A percentile compares a stretch with the other conserved stretches of the same genome.
These are phyloP conservation scores for Melastoma candidum DNA, from an alignment of 441 rosid genomes.

Conservation along the genomic window DNA sequence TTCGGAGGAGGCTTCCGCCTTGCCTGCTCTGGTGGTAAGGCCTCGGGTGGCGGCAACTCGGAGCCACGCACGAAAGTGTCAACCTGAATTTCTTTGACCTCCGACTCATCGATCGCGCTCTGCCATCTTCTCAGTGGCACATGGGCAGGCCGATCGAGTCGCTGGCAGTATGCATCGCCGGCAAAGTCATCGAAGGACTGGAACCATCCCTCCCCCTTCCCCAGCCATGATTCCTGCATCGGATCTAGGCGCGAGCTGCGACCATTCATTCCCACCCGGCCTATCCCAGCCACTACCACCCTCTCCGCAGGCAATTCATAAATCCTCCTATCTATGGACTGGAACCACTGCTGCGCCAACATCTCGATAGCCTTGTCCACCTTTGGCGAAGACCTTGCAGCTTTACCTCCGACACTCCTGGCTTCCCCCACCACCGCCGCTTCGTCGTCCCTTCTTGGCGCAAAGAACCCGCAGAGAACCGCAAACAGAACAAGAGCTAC, in stretches of 20 bases:
- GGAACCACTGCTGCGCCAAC: slow-evolving; percentile 33
- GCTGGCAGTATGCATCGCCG: slow-evolving; percentile 23
- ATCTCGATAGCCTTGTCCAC: slow-evolving; percentile 1
- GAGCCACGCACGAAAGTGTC: slow-evolving; percentile 43
- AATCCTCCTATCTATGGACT: slow-evolving; percentile 27
- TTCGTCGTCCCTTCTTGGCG: slow-evolving; percentile 42
- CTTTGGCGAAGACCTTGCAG: slow-evolving; percentile 4
- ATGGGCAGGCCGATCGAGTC: slow-evolving; percentile 13
- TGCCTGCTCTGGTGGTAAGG: slow-evolving; percentile 16
- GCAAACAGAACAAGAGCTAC: slow-evolving; percentile 56
- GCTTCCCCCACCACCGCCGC: slow-evolving; percentile 13
- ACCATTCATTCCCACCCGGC: slow-evolving; percentile 44
- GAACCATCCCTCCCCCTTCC: slow-evolving; percentile 28
- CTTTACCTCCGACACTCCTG: slow-evolving; percentile 3
- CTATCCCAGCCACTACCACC: slow-evolving; percentile 17
- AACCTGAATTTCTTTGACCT: slow-evolving; percentile 41
- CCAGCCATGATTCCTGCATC: slow-evolving; percentile 32
- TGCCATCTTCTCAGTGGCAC: slow-evolving; percentile 19
- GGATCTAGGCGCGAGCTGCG: slow-evolving; percentile 76
- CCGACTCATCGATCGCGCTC: slow-evolving; percentile 26
- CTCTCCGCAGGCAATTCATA: slow-evolving; percentile 18
- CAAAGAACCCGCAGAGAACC: slow-evolving; percentile 59
- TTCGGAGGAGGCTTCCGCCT: not conserved
- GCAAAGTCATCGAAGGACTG: slow-evolving; percentile 67
- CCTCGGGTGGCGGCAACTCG: slow-evolving; percentile 15